A percentile compares a stretch with the other conserved stretches of the same genome.
Conservation (phyloP, 1,284 basidiomycete species). For the Coriolopsis trogii region DNA sequence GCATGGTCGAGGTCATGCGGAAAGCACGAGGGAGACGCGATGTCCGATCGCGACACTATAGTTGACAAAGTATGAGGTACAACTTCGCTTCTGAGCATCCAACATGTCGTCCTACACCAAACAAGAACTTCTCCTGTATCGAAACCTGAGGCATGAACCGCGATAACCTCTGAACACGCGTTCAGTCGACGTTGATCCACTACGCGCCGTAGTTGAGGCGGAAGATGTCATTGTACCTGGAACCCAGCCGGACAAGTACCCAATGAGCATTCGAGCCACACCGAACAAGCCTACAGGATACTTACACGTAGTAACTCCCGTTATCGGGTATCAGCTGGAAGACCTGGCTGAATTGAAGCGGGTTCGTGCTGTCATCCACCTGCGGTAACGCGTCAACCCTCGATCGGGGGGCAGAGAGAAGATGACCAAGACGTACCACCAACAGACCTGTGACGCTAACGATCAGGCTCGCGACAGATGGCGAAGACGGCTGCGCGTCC, state of each 20-base stretch:
- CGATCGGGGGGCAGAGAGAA: not conserved
- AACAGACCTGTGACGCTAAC: constrained; percentile 91
- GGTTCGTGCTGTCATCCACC: constrained; percentile 81
- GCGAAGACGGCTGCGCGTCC: constrained; percentile 88
- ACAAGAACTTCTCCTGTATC: constrained; percentile 17
- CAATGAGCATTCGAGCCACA: too few relatives aligned
- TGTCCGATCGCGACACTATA: constrained; percentile 19
- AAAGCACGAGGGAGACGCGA: not conserved
- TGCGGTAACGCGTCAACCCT: constrained; percentile 32
- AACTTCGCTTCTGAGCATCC: constrained; percentile 20
- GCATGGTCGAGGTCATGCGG: too few relatives aligned
- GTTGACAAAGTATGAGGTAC: constrained; percentile 30
- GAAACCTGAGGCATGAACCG: too few relatives aligned
- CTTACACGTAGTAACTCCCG: constrained; percentile 84
- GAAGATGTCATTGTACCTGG: constrained; percentile 89
- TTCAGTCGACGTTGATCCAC: not conserved
- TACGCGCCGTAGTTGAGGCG: constrained; percentile 70
- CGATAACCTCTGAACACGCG: too few relatives aligned
- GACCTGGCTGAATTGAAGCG: constrained; percentile 87
- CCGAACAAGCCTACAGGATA: too few relatives aligned
- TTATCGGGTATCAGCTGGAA: constrained; percentile 90
- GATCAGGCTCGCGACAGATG: constrained; percentile 65
- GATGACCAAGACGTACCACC: constrained; percentile 49
- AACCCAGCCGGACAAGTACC: too few relatives aligned
- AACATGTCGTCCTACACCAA: constrained; percentile 21